Conservation (phyloP, 1,139 yeast genomes). For the Scheffersomyces stambukii region DNA sequence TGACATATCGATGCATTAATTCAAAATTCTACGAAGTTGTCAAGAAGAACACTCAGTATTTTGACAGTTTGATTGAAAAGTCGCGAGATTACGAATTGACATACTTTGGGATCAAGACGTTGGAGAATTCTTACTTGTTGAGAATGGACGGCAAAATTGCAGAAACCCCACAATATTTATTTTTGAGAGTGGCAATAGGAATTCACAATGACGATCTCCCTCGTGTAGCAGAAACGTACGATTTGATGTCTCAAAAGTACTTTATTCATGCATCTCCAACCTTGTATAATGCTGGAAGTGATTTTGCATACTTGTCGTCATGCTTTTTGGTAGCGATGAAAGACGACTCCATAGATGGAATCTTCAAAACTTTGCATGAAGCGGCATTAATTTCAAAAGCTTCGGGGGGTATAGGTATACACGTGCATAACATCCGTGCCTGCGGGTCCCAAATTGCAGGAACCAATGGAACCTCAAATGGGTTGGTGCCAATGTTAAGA, state of each 20-base stretch:
- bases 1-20: constrained; percentile 17
- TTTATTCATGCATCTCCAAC: constrained; percentile 58
- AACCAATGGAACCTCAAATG: constrained; percentile 53
- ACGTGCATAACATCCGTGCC: constrained; percentile 50
- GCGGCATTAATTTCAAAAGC: constrained; percentile 55
- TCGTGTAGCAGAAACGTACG: constrained; percentile 44
- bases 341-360: constrained; percentile 57
- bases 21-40: constrained; percentile 28
- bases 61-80: constrained; percentile 33
- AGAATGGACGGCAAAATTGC: constrained; percentile 27
- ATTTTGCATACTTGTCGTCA: constrained; percentile 46
- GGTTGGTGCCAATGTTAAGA: constrained; percentile 55
- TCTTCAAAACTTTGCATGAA: constrained; percentile 50
- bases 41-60: constrained; percentile 22
- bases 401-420: constrained; percentile 59
- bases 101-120: constrained; percentile 52
- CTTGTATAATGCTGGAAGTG: constrained; percentile 50
- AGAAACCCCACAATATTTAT: constrained; percentile 51
- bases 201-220: constrained; percentile 41
- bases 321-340: constrained; percentile 56
- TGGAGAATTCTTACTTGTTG: constrained; percentile 45
- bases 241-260: constrained; percentile 47
- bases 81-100: constrained; percentile 39
- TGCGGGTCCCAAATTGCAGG: constrained; percentile 50
- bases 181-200: constrained; percentile 51